phyloP scores from a whole-genome alignment of 352 stramenopile genomes.

The Phytopythium vexans region DNA sequence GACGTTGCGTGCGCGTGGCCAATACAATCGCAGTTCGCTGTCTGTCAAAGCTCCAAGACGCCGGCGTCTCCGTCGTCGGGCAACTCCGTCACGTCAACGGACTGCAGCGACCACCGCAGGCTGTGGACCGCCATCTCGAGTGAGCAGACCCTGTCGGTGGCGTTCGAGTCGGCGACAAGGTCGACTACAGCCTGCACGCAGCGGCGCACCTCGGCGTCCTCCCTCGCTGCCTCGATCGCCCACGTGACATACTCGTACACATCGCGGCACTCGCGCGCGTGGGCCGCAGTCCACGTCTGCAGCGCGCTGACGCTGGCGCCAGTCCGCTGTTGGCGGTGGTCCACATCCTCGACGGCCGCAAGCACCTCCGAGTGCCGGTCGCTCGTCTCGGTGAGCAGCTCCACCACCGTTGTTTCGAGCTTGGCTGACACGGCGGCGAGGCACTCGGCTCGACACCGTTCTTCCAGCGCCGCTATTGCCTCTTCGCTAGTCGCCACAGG shows the following conservation, averaged over 20 bases:
- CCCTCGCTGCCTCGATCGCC: constrained; percentile 26
- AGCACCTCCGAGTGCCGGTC: constrained; percentile 3
- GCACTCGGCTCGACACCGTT: no score
- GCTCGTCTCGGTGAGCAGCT: not conserved
- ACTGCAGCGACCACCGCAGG: no score
- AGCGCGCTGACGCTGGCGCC: constrained; percentile 17
- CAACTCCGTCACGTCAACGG: no score
- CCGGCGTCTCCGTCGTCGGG: no score
- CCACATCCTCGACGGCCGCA: not conserved
- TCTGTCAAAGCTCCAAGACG: no score
- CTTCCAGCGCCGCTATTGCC: no score
- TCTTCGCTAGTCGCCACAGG: no score
- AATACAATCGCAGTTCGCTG: no score
- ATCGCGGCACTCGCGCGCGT: constrained; percentile 44
- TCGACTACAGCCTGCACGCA: constrained; percentile 26
- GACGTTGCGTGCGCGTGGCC: not conserved
- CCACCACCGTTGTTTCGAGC: not conserved
- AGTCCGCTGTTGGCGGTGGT: not conserved
- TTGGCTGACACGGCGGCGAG: no score
- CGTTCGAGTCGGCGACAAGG: constrained; percentile 19
- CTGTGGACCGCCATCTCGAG: constrained; percentile 4
- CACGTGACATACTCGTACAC: constrained; percentile 56
- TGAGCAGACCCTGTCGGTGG: constrained; percentile 12
- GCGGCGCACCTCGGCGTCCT: constrained; percentile 22
- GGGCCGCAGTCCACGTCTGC: constrained; percentile 35